phyloP scores from a whole-genome alignment of 345 rosid species.

The Eucalyptus cladocalyx region DNA sequence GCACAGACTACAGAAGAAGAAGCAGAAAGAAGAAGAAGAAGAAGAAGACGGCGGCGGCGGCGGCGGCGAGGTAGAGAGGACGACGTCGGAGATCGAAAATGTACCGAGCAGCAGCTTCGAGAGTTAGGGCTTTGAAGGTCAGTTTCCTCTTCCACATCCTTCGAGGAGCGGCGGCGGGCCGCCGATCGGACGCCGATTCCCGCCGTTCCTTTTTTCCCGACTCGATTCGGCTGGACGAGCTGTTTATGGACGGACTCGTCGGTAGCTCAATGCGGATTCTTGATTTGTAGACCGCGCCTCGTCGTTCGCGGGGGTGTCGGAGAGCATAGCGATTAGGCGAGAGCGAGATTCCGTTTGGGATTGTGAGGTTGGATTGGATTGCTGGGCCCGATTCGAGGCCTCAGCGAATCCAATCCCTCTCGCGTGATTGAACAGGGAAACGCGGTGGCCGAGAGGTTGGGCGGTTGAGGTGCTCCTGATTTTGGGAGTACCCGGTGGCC shows the following conservation, averaged over 20 bases:
- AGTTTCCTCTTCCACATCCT: neutral
- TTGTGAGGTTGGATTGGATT: neutral
- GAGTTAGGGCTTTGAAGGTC: neutral
- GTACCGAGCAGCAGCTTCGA: neutral
- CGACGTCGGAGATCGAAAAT: neutral
- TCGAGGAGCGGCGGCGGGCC: neutral
- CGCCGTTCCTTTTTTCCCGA: neutral
- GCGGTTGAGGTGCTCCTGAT: neutral
- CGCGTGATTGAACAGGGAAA: neutral
- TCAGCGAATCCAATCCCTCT: neutral
- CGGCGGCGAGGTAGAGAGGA: neutral
- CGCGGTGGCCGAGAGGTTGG: neutral
- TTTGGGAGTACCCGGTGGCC: neutral
- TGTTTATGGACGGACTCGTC: neutral
- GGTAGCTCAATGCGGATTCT: neutral
- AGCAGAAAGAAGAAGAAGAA: neutral
- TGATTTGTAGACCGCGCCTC: neutral
- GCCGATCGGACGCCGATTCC: neutral
- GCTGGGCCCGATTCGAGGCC: neutral
- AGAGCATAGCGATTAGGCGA: neutral
- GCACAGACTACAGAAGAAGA: neutral
- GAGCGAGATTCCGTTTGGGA: neutral
- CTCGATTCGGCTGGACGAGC: neutral
- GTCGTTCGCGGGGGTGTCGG: neutral
- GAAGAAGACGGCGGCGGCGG: rapidly evolving